These are phyloP conservation scores for Penicillium sp. DNA, from an alignment of 2,329 filamentous ascomycete species.

Conservation along the genomic window DNA sequence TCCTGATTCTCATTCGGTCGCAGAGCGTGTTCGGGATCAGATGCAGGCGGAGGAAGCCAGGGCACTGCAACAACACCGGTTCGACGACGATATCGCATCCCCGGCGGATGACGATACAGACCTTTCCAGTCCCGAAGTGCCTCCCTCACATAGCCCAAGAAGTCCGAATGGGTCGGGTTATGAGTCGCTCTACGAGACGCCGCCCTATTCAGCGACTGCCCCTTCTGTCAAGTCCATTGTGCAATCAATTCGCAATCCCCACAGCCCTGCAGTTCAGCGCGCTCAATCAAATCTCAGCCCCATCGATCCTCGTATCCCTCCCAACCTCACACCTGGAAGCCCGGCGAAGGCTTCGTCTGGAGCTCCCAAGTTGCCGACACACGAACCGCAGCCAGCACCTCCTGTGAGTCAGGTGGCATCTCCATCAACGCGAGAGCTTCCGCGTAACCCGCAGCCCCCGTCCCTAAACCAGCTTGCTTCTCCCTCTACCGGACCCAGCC, in stretches of 20 bases:
- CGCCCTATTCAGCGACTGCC: conserved; percentile 30
- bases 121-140: conserved; percentile 20
- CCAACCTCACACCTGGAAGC: conserved; percentile 27
- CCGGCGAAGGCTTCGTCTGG: conserved; percentile 16
- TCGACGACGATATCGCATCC: conserved; percentile 36
- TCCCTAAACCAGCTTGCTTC: conserved; percentile 12
- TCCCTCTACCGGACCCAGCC: conserved; percentile 19
- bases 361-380: conserved; percentile 10
- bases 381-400: conserved; percentile 1
- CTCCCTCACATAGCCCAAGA: conserved; percentile 15
- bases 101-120: conserved; percentile 27
- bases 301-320: conserved; percentile 29
- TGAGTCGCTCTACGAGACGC: conserved; percentile 32
- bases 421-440: conserved; percentile 13
- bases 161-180: conserved; percentile 21
- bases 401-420: conserved; percentile 10
- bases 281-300: conserved; percentile 24
- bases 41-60: conserved; percentile 57
- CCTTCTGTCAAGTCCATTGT: conserved; percentile 29
- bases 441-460: conserved; percentile 11
- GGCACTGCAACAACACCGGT: conserved; percentile 48
- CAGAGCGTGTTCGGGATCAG: conserved; percentile 50
- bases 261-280: conserved; percentile 24
- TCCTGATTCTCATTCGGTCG: conserved; percentile 48
- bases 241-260: conserved; percentile 30